phyloP scores from a whole-genome alignment of 306 rosid genomes.

The Inga leiocalycina region DNA sequence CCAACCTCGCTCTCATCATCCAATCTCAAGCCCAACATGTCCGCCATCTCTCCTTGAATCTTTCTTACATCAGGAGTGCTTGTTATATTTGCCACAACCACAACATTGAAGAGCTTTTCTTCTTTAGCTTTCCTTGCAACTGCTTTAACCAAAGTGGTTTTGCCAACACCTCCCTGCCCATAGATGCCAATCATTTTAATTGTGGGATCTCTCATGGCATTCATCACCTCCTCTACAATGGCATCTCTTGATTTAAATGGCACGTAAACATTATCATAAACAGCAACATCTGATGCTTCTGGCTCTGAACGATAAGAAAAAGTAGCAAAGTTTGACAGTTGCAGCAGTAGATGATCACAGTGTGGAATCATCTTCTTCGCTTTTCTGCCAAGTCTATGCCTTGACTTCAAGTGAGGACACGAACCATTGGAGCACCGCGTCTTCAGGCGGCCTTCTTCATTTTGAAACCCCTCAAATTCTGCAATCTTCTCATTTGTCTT shows the following conservation, averaged over 20 bases:
- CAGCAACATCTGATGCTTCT: neutral
- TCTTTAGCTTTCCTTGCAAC: neutral
- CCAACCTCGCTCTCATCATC: neutral
- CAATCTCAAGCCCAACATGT: too few relatives aligned
- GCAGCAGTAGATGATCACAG: neutral
- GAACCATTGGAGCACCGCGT: neutral
- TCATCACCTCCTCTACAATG: neutral
- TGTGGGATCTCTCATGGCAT: neutral
- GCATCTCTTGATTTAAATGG: neutral
- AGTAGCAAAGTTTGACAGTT: neutral
- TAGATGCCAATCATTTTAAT: neutral
- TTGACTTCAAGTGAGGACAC: neutral
- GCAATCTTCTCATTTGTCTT: neutral
- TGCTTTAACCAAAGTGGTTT: too few relatives aligned
- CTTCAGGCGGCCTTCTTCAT: neutral
- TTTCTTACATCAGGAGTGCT: neutral
- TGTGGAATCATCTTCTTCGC: neutral
- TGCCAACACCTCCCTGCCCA: neutral
- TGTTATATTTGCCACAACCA: constrained; percentile 10
- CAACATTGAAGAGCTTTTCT: constrained; percentile 1
- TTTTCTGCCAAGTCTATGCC: neutral
- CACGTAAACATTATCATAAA: neutral
- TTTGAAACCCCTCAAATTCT: neutral
- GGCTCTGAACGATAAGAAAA: neutral
- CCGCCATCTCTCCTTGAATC: constrained; percentile 27